Base-by-base conservation (phyloP, 2,329 filamentous ascomycete genomes). In the Cryphonectria nitschkei region DNA sequence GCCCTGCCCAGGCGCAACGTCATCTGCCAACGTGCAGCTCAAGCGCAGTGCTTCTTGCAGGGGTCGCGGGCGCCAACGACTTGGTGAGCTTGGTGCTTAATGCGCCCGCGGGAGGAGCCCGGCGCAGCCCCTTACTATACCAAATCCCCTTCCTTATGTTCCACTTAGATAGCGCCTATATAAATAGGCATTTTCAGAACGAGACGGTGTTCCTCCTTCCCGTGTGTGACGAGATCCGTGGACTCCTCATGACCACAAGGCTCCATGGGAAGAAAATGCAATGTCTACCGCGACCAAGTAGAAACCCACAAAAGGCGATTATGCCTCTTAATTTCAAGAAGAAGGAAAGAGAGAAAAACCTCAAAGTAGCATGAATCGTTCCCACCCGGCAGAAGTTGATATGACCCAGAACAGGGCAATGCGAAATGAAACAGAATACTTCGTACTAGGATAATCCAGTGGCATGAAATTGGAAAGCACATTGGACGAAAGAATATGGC, bases 91-190 rank as follows among this genome's bases (percentile, higher is more conserved):
- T 37, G 56, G 56, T 60, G 14, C 37, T 32, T 39, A 61, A 61
- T 61, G 58, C 58, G 58, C 32, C 58, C 39, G 58, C 32, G 32
- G 58, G 34, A 61, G 58, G 58, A 61, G 34, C 58, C 34, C 5
- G 29, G 56, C 56, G 56, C 29, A 61, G 34, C 56, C 58, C 58
- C 58, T 39, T 61, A 58, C 54, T 34, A 58, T 58, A 58, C 14
- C 29, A 58, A 26, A 58, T 58, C 14, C 54, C 54, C 13, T 19
- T 19, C 29, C 26, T 29, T 5, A 34, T 22, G 58, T 50, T 64
- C 61, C 61, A 43, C 61, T 64, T 64, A 37, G 34, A 61, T 61
- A 39, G 58, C 32, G 58, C 58, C 43, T 80, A 4, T 22, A 61
- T 39, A 61, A 61, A 61, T 61, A 61, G 58, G 34, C 34, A 61